Base-by-base conservation (phyloP, 2,329 filamentous ascomycete species). In the Cladosporium phlei region DNA sequence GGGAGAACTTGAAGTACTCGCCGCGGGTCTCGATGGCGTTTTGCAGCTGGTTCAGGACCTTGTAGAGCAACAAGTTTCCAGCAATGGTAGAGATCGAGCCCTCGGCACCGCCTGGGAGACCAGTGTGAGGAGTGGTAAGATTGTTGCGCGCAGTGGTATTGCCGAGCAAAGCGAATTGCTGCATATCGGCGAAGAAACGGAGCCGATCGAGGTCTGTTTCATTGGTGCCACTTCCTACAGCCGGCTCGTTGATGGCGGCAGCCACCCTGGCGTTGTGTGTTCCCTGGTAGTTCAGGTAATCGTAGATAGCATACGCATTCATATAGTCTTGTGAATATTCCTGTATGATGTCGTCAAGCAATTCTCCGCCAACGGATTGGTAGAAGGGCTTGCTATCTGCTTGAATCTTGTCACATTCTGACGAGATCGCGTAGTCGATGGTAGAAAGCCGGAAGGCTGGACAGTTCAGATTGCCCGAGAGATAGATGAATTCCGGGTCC, bases 201-300 rank as follows among this genome's bases (percentile, higher is more conserved):
- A 68, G 52, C 20, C 54, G 46, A 28, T 55, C 52, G 19, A 64
- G 48, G 34, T 58, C 57, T 47, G 44, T 53, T 22, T 42, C 51
- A 42, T 59, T 59, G 25, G 49, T 51, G 12, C 27, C 46, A 3
- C 32, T 16, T 22, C 56, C 47, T 25, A 11, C 24, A 4, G 17
- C 12, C 11, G 38, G 21, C 9, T 16, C 28, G 12, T 27, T 20
- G 12, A 33, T 24, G 5, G 22, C 29, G n/a, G 56, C 49, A 38
- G 63, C 57, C 17, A 71, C 62, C 5, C 66, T 71, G 8, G 56
- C 55, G 53, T 82, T 78, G 61, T 82, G 77, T 14, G 66, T 55
- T 40, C 69, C 69, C 29, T 72, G 67, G 58, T 81, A 81, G 24
- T 72, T 69, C 34, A 82, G 61, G 54, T 75, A 80, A 50, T 82